Conservation (phyloP, 495 filamentous ascomycete species). For the Tuber microsphaerosporum region DNA sequence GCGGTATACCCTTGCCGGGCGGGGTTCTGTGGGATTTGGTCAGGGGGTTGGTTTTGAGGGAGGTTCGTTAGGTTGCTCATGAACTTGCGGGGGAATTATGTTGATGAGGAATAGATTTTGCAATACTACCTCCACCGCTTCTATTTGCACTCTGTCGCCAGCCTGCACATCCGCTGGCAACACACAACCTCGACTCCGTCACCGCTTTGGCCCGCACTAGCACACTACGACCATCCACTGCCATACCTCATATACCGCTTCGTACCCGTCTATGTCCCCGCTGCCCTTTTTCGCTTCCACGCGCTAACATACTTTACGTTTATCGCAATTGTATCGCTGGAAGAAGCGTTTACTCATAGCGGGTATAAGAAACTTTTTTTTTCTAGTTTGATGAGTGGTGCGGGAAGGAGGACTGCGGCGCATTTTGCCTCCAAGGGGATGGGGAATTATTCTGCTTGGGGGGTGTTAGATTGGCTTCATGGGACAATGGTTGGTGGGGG, state of each 20-base stretch:
- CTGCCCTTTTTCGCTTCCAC: conserved; percentile 59
- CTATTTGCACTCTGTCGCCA: conserved; percentile 53
- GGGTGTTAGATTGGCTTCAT: conserved; percentile 66
- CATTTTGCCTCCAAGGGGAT: conserved; percentile 56
- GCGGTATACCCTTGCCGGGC: conserved; percentile 57
- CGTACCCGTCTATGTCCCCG: conserved; percentile 67
- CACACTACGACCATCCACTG: conserved; percentile 75
- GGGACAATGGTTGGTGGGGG: conserved; percentile 57
- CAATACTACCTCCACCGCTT: conserved; percentile 67
- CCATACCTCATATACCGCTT: conserved; percentile 62
- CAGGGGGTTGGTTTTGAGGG: conserved; percentile 50
- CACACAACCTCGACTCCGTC: conserved; percentile 52
- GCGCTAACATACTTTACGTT: conserved; percentile 72
- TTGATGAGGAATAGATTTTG: conserved; percentile 25
- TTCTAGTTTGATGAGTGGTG: conserved; percentile 62
- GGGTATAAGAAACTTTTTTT: conserved; percentile 71
- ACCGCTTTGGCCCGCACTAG: conserved; percentile 54
- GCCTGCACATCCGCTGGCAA: conserved; percentile 57
- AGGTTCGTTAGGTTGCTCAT: conserved; percentile 44
- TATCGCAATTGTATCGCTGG: conserved; percentile 59
- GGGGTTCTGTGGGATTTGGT: conserved; percentile 49
- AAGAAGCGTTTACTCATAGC: conserved; percentile 68
- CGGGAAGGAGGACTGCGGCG: conserved; percentile 60
- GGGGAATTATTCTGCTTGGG: conserved; percentile 75
- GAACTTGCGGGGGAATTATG: not conserved